A percentile compares a stretch with the other conserved stretches of the same genome.
These are phyloP conservation scores for Ceratobasidium theobromae DNA, from an alignment of 1,284 basidiomycete genomes.

Conservation along the genomic window DNA sequence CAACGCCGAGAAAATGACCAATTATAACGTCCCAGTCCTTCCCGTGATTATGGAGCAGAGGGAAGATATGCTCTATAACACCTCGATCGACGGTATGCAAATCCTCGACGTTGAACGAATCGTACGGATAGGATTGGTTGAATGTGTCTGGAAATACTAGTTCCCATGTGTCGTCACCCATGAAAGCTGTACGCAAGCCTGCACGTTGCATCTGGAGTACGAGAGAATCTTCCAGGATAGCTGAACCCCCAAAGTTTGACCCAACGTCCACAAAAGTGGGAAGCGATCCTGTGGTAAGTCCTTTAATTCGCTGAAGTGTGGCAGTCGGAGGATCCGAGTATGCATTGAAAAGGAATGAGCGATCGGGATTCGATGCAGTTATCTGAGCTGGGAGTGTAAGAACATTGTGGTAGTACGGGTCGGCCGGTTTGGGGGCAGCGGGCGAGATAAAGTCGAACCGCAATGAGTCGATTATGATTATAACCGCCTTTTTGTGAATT, in stretches of 20 bases:
- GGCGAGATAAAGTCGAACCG: constrained; percentile 93
- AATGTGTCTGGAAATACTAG: constrained; percentile 83
- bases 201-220: constrained; percentile 57
- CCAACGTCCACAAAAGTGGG: constrained; percentile 96
- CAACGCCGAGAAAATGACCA: constrained; percentile 95
- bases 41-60: constrained; percentile 58
- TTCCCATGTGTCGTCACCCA: constrained; percentile 98
- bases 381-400: constrained; percentile 78
- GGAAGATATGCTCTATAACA: constrained; percentile 81
- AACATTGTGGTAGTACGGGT: constrained; percentile 78
- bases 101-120: constrained; percentile 99
- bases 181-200: constrained; percentile 73
- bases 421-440: constrained; percentile 59
- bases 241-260: constrained; percentile 85
- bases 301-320: constrained; percentile 94
- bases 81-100: constrained; percentile 94
- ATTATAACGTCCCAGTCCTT: constrained; percentile 81
- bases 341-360: constrained; percentile 86
- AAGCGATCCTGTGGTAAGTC: constrained; percentile 90
- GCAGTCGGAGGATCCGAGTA: constrained; percentile 94
- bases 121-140: constrained; percentile 80
- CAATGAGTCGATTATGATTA: constrained; percentile 91
- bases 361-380: constrained; percentile 58
- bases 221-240: constrained; percentile 85
- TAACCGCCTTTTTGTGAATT: constrained; percentile 75